A percentile compares a stretch with the other conserved stretches of the same genome.
Evolutionary conservation across 2,329 filamentous ascomycete species (phyloP).

Genomic region (Zasmidium cellare): DNA sequence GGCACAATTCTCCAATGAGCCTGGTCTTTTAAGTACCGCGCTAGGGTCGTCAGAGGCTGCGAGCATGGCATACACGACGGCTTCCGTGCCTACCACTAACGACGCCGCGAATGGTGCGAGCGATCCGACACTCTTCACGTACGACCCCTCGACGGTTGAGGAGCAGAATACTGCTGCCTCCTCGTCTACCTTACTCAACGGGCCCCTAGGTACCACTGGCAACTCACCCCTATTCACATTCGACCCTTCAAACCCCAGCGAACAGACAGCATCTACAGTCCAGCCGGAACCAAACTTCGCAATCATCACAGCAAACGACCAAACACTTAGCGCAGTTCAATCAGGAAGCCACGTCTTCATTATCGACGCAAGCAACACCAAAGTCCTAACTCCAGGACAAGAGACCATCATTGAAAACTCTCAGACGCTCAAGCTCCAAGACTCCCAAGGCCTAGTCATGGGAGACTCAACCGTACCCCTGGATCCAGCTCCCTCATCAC

Average conservation of each 20-base stretch:
- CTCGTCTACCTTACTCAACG: too few relatives aligned
- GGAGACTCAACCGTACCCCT: background rate
- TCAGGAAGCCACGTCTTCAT: slow-evolving; percentile 1
- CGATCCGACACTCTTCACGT: background rate
- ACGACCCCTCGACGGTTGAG: background rate
- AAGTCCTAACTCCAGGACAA: background rate
- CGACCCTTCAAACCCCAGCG: background rate
- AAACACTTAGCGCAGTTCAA: background rate
- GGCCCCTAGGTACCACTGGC: background rate
- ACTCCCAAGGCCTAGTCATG: background rate
- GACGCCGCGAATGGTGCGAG: background rate
- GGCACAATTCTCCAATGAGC: background rate
- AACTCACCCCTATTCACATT: background rate
- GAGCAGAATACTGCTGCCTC: background rate
- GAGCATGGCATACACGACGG: background rate
- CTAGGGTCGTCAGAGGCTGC: background rate
- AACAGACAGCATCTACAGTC: background rate
- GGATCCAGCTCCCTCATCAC: background rate
- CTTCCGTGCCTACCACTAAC: too few relatives aligned
- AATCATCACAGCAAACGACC: background rate
- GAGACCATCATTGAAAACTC: background rate
- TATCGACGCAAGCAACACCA: background rate
- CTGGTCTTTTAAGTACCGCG: background rate
- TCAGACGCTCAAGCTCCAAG: background rate
- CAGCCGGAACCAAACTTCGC: background rate